Percentiles rank a stretch among this genome's conserved stretches.
Evolutionary conservation across 2,329 filamentous ascomycete genomes (phyloP).

Genomic region (Fusarium sp.): DNA sequence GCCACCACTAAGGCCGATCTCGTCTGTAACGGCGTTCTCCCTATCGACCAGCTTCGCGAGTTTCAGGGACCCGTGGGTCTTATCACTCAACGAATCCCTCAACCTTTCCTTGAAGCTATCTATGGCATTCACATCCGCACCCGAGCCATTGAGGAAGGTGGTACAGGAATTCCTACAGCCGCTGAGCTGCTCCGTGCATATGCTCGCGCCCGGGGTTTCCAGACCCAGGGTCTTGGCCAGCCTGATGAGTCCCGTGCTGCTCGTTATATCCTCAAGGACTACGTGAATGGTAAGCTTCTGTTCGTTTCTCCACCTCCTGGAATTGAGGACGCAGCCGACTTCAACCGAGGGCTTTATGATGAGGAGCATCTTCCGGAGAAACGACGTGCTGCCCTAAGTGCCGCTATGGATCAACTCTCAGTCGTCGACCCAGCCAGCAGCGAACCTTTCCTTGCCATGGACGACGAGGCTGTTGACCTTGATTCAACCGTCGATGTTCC

Average conservation of each 20-base stretch:
- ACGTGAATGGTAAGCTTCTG: slow-evolving; percentile 94
- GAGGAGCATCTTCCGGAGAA: slow-evolving; percentile 84
- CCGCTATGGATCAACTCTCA: slow-evolving; percentile 61
- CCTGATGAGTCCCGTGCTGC: slow-evolving; percentile 95
- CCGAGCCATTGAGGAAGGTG: slow-evolving; percentile 88
- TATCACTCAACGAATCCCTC: slow-evolving; percentile 86
- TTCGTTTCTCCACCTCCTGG: slow-evolving; percentile 89
- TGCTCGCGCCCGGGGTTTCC: slow-evolving; percentile 89
- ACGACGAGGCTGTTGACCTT: slow-evolving; percentile 49
- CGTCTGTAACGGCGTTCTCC: slow-evolving; percentile 93
- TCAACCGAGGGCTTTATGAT: slow-evolving; percentile 93
- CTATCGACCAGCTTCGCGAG: slow-evolving; percentile 96
- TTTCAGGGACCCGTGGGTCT: slow-evolving; percentile 88
- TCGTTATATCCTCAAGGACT: slow-evolving; percentile 92
- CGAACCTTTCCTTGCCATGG: slow-evolving; percentile 44
- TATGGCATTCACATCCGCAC: slow-evolving; percentile 93
- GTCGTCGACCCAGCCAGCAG: slow-evolving; percentile 51
- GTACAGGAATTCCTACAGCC: slow-evolving; percentile 86
- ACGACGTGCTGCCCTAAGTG: slow-evolving; percentile 74
- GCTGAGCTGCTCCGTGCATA: slow-evolving; percentile 89
- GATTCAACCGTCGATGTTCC: slow-evolving; percentile 61
- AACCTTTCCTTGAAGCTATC: slow-evolving; percentile 88
- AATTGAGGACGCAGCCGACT: slow-evolving; percentile 77
- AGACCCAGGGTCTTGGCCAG: slow-evolving; percentile 87
- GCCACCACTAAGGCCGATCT: slow-evolving; percentile 96